Evolutionary conservation across 2,329 filamentous ascomycete species (phyloP), one percentile per base, ranked within the genome.

Genomic region (Ilyonectria sp.): DNA sequence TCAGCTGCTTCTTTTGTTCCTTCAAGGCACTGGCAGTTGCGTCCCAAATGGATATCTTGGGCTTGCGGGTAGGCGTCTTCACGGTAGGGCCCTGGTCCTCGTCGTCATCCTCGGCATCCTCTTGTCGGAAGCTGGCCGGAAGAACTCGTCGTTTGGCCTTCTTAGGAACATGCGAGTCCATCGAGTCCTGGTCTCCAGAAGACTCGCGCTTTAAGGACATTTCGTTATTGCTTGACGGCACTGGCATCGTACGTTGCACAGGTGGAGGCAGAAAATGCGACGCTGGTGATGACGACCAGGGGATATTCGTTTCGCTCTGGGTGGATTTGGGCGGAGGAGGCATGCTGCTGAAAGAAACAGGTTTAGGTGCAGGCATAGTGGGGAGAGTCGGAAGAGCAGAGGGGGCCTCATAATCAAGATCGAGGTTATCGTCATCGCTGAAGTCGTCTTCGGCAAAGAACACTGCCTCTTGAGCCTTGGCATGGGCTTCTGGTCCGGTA

Each of bases 401-500:
- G 0, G 91, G 89, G 65, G 89, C 86, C 65, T 93, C 86, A 58
- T 90, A 87, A 69, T 94, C 88, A 21, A 93, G 80, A 68, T 93
- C 93, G 26, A 97, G 84, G 62, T 94, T 89, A 21, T 91, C 87
- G 73, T 97, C 94, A 77, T 95, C 93, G 74, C 94, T 94, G 72
- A 97, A 96, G 76, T 97, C 95, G 73, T 95, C 91, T 69, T 94
- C 93, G 67, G 90, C 89, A 69, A 94, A 93, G 67, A 87, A 89
- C 10, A 92, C 87, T 8, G 72, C 69, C 11, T 77, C 65, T 44
- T 77, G 69, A 31, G 71, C 54, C 57, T 79, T 80, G 68, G 72
- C 55, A 29, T 75, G 40, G 13, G 72, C 68, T 47, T 78, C 75
- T 1, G 79, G 58, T 6, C 62, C 72, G 11, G 80, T 80, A 33